Conservation (phyloP, 2,329 filamentous ascomycete genomes). For the Ophiostoma quercus region DNA sequence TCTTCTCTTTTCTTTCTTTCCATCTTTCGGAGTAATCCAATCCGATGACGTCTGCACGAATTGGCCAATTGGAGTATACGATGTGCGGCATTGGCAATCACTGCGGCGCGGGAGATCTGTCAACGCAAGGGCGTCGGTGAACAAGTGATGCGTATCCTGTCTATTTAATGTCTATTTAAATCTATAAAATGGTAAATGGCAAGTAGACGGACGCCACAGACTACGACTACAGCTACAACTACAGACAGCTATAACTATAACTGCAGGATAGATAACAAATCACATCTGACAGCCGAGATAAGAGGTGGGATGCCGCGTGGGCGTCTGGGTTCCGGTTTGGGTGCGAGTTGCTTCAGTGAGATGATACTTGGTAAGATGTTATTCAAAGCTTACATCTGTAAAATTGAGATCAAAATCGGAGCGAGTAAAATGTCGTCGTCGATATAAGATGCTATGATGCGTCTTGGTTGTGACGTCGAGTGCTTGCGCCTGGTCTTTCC, state of each 20-base stretch:
- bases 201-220: background rate
- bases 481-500: background rate
- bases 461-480: background rate
- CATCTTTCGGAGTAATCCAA: background rate
- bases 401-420: too few relatives aligned
- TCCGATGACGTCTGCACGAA: background rate
- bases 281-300: background rate
- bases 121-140: constrained; percentile 2
- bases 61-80: background rate
- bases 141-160: background rate
- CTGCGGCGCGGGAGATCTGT: background rate
- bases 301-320: background rate
- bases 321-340: background rate
- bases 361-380: background rate
- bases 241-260: too few relatives aligned
- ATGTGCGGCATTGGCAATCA: background rate
- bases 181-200: background rate
- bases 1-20: background rate
- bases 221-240: too few relatives aligned
- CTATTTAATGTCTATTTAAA: background rate
- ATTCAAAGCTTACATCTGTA: too few relatives aligned
- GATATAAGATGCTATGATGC: background rate
- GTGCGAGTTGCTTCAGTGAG: background rate
- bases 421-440: background rate
- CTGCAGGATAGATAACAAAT: background rate